Conservation (phyloP, 2,329 filamentous ascomycete genomes). For the Cladosporium velox region DNA sequence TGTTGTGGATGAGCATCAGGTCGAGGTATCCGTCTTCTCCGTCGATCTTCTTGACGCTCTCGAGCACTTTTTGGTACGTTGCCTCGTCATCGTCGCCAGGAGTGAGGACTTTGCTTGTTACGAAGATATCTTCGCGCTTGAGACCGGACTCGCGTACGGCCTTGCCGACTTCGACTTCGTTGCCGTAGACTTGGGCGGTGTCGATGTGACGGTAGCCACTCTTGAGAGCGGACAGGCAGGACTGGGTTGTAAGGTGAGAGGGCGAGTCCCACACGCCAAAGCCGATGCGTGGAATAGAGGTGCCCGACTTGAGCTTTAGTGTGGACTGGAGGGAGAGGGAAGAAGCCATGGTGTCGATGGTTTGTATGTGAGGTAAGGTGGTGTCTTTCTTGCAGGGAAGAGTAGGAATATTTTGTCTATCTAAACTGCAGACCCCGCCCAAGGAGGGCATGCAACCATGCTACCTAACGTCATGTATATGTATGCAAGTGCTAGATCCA, state of each 20-base stretch:
- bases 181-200: constrained; percentile 69
- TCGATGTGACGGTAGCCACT: constrained; percentile 66
- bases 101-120: constrained; percentile 70
- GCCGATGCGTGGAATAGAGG: constrained; percentile 65
- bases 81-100: constrained; percentile 56
- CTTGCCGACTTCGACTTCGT: constrained; percentile 66
- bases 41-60: constrained; percentile 65
- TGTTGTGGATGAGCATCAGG: constrained; percentile 69
- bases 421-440: not conserved
- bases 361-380: constrained; percentile 1
- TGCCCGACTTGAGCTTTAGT: constrained; percentile 53
- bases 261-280: constrained; percentile 68
- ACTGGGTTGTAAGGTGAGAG: constrained; percentile 44
- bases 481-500: constrained; percentile 1
- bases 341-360: constrained; percentile 27
- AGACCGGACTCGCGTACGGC: constrained; percentile 61
- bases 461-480: constrained; percentile 21
- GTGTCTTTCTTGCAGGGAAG: not conserved
- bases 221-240: constrained; percentile 60
- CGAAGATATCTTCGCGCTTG: constrained; percentile 61
- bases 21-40: constrained; percentile 65
- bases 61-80: constrained; percentile 60
- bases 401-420: not conserved
- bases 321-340: constrained; percentile 50
- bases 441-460: not conserved